Evolutionary conservation across 495 filamentous ascomycete genomes (phyloP).

Genomic region (Neurospora africana): DNA sequence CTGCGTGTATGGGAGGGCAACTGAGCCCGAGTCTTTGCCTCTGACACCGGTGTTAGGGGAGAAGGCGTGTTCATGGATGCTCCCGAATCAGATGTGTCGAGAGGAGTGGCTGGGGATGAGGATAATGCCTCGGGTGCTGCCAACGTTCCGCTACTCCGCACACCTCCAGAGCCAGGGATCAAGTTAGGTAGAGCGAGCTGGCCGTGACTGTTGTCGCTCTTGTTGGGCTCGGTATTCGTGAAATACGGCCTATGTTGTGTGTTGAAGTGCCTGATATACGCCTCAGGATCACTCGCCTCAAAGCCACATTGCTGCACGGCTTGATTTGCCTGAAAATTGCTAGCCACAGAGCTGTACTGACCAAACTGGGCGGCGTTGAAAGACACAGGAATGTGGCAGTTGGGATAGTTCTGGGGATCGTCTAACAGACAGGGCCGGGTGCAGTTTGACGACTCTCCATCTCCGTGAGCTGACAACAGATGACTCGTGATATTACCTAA

Average conservation of each 20-base stretch:
- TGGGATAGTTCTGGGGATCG: conserved; percentile 15
- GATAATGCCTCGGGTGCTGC: conserved; percentile 15
- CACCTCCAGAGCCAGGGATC: neutral
- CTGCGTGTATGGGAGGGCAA: conserved; percentile 6
- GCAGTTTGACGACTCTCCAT: conserved; percentile 13
- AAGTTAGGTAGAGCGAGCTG: neutral
- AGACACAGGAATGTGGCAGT: conserved; percentile 18
- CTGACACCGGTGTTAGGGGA: conserved; percentile 18
- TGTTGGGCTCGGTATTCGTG: neutral
- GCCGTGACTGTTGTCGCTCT: neutral
- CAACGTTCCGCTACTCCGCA: neutral
- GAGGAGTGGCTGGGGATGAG: conserved; percentile 14
- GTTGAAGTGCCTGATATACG: conserved; percentile 24
- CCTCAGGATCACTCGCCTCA: conserved; percentile 16
- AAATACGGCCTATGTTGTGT: conserved; percentile 16
- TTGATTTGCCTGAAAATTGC: conserved; percentile 8
- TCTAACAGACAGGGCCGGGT: conserved; percentile 19
- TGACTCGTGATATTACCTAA: conserved; percentile 20
- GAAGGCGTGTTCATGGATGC: conserved; percentile 18
- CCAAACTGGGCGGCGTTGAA: conserved; percentile 8
- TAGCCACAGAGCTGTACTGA: conserved; percentile 8
- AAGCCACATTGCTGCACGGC: conserved; percentile 21
- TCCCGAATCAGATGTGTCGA: conserved; percentile 20
- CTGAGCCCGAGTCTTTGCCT: conserved; percentile 5
- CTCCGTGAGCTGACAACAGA: conserved; percentile 16